Evolutionary conservation across 495 filamentous ascomycete species (phyloP).

Genomic region (Penicillium longicatenatum): DNA sequence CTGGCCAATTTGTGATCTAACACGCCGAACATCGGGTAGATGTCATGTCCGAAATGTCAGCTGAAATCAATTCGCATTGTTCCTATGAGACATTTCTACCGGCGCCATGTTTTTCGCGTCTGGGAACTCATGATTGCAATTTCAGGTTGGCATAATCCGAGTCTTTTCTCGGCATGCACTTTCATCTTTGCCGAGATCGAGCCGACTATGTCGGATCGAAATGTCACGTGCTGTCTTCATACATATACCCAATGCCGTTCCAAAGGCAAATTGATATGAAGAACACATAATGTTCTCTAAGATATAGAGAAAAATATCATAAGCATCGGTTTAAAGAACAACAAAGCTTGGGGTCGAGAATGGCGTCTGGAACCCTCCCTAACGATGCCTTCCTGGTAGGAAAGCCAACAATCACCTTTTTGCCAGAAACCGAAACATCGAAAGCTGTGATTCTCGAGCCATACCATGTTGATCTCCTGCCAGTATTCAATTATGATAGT

Average conservation of each 20-base stretch:
- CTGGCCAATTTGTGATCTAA: neutral
- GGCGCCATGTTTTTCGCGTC: too few species aligned
- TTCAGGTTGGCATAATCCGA: neutral
- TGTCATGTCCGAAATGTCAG: too few species aligned
- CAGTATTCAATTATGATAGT: slow-evolving; percentile 1
- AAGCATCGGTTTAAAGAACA: too few species aligned
- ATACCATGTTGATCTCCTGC: slow-evolving; percentile 10
- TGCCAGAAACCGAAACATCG: slow-evolving; percentile 15
- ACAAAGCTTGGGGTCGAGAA: neutral
- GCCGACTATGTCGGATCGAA: neutral
- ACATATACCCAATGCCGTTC: neutral
- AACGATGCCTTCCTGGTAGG: neutral
- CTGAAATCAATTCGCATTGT: too few species aligned
- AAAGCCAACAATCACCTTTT: neutral
- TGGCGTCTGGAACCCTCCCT: neutral
- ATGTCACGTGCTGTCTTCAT: neutral
- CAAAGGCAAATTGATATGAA: neutral
- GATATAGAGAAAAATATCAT: too few species aligned
- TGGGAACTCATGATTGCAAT: neutral
- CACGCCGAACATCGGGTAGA: too few species aligned
- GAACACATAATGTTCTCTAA: too few species aligned
- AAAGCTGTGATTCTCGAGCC: slow-evolving; percentile 11
- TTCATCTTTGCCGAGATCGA: neutral
- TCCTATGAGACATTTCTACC: too few species aligned
- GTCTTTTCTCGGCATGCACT: neutral